phyloP scores from a whole-genome alignment of 164 flowering plant species.

The Saururus chinensis region DNA sequence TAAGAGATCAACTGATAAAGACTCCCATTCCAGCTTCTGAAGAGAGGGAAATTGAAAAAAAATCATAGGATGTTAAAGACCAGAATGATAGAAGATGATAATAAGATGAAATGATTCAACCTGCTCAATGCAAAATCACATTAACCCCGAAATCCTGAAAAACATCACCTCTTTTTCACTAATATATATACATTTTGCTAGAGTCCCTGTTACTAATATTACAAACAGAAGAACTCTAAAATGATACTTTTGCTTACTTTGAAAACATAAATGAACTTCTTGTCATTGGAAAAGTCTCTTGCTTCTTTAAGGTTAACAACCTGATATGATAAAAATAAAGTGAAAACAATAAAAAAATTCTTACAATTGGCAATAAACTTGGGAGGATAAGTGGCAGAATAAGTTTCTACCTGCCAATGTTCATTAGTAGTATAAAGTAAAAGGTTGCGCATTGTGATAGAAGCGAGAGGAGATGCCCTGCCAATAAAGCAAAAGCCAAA shows the following conservation, averaged over 20 bases:
- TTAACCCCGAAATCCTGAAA: neutral
- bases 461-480: slow-evolving; percentile 94
- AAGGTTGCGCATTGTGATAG: slow-evolving; percentile 85
- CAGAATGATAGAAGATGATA: no score
- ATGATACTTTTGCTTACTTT: slow-evolving; percentile 37
- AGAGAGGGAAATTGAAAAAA: neutral
- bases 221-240: neutral
- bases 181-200: no score
- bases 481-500: neutral
- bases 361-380: neutral
- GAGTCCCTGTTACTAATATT: no score
- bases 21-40: slow-evolving; percentile 98
- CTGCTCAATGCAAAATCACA: neutral
- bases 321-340: slow-evolving; percentile 25
- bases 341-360: no score
- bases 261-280: slow-evolving; percentile 78
- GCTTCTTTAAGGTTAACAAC: slow-evolving; percentile 95
- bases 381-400: neutral
- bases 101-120: neutral
- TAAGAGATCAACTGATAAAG: slow-evolving; percentile 79
- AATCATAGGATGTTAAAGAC: neutral
- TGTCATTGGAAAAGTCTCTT: slow-evolving; percentile 68
- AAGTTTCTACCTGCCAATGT: slow-evolving; percentile 64
- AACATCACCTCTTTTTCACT: neutral
- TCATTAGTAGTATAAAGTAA: slow-evolving; percentile 83